Evolutionary conservation across 2,329 filamentous ascomycete genomes (phyloP).

Genomic region (Xylariaceae sp.): DNA sequence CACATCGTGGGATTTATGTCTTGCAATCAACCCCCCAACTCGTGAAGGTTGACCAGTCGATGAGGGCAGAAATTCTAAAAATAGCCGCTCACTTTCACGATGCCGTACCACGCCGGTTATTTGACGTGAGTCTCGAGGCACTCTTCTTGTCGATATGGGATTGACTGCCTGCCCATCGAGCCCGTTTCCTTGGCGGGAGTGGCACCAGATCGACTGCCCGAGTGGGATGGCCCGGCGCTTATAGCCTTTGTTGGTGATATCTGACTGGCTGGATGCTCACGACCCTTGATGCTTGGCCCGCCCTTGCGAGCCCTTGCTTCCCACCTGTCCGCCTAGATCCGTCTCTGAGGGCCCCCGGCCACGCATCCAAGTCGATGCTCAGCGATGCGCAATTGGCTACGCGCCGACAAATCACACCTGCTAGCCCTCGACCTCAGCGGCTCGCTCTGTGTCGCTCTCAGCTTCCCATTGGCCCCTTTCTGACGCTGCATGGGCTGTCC

Average conservation of each 20-base stretch:
- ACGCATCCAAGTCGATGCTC: neutral
- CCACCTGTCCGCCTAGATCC: neutral
- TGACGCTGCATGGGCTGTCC: constrained; percentile 16
- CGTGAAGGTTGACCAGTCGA: no score
- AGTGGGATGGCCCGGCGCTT: constrained; percentile 21
- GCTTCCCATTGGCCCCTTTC: constrained; percentile 27
- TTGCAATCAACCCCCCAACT: no score
- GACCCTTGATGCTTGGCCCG: constrained; percentile 9
- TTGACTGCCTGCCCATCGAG: no score
- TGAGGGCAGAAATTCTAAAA: no score
- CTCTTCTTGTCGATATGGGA: no score
- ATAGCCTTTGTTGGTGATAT: constrained; percentile 2
- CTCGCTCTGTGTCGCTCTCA: constrained; percentile 24
- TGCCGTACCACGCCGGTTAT: no score
- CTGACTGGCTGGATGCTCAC: constrained; percentile 8
- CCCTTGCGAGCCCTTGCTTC: constrained; percentile 4
- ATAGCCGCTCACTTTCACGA: no score
- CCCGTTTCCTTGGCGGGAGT: constrained; percentile 1
- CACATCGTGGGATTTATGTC: no score
- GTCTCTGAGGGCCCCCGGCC: neutral
- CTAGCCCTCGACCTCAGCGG: constrained; percentile 27
- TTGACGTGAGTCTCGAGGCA: no score
- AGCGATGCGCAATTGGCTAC: constrained; percentile 25
- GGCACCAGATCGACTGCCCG: constrained; percentile 14
- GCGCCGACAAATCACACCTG: constrained; percentile 26